Base-by-base conservation (phyloP, 805 yeast species). In the Metschnikowia aberdeeniae region DNA sequence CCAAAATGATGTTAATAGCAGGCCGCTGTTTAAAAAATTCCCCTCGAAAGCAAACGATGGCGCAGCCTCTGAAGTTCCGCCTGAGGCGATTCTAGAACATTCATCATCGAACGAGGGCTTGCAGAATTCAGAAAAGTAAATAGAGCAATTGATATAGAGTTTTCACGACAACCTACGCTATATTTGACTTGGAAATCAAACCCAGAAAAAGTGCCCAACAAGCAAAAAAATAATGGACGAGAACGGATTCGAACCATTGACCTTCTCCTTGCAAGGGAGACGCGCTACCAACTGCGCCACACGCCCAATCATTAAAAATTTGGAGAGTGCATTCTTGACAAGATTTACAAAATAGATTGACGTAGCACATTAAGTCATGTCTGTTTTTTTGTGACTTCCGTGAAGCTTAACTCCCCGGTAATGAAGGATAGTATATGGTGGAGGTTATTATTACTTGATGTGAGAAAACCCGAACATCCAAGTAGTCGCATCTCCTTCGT, bases 241-340 rank as follows among this genome's bases (percentile, higher is more conserved):
- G 82, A 76, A 79, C 75, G 85, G 85, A 80, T 66, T 80, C 83
- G 85, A 81, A 81, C 85, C 84, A 74, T 70, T 76, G 86, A 78
- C 84, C 84, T 80, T 73, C 72, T 72, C 77, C 84, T 77, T 80
- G 85, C 85, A 78, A 80, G 81, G 85, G 81, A 74, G 73, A 74
- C 84, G 85, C 84, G 84, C 84, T 80, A 80, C 86, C 86, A 80
- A 79, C 86, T 80, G 76, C 84, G 84, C 86, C 82, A 80, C 82
- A 77, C 82, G 84, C 85, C 85, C 84, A 26, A 17, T 17, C 17
- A 3, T 17, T 17, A 17, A 17, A 17, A 17, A 17, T 31, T 28
- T 36, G 3, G 13, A 6, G 12, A n/a, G 9, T 12, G 12, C 17
- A 17, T 17, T 17, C 17, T 17, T 17, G 3, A 17, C 3, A 17